Evolutionary conservation across 306 rosid genomes (phyloP).

Genomic region (Quillaja saponaria): DNA sequence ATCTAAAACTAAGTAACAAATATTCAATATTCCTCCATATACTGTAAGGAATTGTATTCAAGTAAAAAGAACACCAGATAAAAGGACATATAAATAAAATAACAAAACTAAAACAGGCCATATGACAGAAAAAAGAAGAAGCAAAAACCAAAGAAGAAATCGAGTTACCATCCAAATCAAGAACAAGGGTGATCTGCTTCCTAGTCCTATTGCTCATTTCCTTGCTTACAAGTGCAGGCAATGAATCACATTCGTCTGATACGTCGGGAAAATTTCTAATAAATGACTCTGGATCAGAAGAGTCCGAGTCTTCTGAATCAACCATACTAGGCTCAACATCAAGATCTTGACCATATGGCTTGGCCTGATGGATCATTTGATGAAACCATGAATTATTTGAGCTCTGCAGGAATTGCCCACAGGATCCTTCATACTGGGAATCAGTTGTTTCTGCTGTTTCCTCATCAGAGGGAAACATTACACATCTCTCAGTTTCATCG

Average conservation of each 20-base stretch:
- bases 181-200: conserved; percentile 70
- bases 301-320: conserved; percentile 57
- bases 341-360: conserved; percentile 46
- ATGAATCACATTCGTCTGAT: conserved; percentile 56
- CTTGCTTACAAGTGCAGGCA: conserved; percentile 58
- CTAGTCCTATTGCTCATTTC: conserved; percentile 51
- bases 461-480: conserved; percentile 49
- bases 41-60: background rate
- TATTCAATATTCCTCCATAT: background rate
- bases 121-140: background rate
- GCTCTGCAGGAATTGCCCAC: conserved; percentile 44
- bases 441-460: conserved; percentile 41
- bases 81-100: background rate
- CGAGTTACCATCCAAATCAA: conserved; percentile 88
- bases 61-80: background rate
- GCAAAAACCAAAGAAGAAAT: background rate
- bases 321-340: conserved; percentile 30
- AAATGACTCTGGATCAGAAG: conserved; percentile 71
- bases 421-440: conserved; percentile 35
- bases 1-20: background rate
- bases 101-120: background rate
- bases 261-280: conserved; percentile 51
- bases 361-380: conserved; percentile 50
- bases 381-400: conserved; percentile 47
- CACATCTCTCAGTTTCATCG: conserved; percentile 45